Evolutionary conservation across 1,284 basidiomycete species (phyloP).

Genomic region (Apiotrichum gamsii): DNA sequence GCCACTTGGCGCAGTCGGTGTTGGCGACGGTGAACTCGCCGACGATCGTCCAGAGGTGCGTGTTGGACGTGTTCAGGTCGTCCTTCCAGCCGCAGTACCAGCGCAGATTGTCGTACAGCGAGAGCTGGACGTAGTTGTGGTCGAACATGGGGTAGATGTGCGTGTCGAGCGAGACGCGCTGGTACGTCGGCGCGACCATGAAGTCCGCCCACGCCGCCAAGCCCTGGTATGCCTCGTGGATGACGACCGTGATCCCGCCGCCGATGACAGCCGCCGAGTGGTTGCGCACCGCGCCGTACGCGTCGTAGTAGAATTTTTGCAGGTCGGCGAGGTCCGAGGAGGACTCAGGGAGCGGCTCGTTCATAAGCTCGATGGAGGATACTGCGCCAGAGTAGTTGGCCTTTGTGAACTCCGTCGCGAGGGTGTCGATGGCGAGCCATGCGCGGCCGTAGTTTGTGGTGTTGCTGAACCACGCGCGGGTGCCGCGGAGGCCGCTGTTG

Average conservation of each 20-base stretch:
- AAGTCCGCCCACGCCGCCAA: constrained; percentile 70
- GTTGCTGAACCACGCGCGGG: constrained; percentile 65
- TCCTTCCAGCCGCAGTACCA: constrained; percentile 55
- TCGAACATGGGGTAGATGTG: constrained; percentile 56
- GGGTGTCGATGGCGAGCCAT: constrained; percentile 28
- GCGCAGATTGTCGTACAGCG: constrained; percentile 37
- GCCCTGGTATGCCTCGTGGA: constrained; percentile 74
- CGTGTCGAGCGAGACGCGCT: constrained; percentile 29
- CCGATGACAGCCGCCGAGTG: not conserved
- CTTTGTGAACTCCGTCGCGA: constrained; percentile 50
- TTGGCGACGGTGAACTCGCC: constrained; percentile 73
- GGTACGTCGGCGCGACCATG: constrained; percentile 49
- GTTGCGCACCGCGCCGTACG: constrained; percentile 5
- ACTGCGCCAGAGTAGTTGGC: constrained; percentile 40
- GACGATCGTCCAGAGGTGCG: constrained; percentile 66
- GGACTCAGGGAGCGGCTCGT: constrained; percentile 8
- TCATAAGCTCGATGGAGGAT: constrained; percentile 22
- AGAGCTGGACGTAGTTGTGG: constrained; percentile 24
- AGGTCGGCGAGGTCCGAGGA: not conserved
- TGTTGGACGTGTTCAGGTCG: constrained; percentile 51
- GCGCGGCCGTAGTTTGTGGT: constrained; percentile 59
- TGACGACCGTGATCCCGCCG: constrained; percentile 3
- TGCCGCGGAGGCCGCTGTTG: constrained; percentile 68
- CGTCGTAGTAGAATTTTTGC: constrained; percentile 51
- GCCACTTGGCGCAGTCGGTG: constrained; percentile 78